phyloP scores from a whole-genome alignment of 2,329 filamentous ascomycete genomes.

The Epichloe sibirici region DNA sequence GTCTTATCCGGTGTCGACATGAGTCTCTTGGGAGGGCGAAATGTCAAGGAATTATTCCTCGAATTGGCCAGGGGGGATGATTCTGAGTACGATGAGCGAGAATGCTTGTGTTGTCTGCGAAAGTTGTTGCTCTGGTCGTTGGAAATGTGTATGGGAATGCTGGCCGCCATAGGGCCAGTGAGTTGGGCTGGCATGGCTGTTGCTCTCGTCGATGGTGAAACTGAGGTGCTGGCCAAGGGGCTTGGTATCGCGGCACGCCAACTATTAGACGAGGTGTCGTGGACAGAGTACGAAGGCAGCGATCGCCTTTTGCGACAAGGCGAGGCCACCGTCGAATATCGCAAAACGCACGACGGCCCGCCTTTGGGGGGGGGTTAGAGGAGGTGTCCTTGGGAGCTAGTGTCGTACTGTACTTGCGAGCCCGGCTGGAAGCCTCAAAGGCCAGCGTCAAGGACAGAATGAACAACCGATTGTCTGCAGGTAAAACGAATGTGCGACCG shows the following conservation, averaged over 20 bases:
- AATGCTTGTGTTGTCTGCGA: constrained; percentile 44
- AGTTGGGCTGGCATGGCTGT: constrained; percentile 27
- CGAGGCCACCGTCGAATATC: constrained; percentile 15
- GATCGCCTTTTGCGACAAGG: constrained; percentile 11
- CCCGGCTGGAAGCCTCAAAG: not conserved
- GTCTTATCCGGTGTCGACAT: constrained; percentile 58
- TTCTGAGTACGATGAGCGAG: constrained; percentile 49
- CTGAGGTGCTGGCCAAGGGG: not conserved
- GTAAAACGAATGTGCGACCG: constrained; percentile 23
- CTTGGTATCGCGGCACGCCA: not conserved
- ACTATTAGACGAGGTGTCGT: not conserved
- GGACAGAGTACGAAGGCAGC: not conserved
- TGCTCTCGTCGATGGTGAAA: not conserved
- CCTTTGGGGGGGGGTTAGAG: constrained; percentile 6
- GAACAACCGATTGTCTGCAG: constrained; percentile 16
- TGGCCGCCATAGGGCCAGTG: constrained; percentile 25
- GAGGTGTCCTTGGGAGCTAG: constrained; percentile 5
- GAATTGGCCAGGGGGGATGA: constrained; percentile 41
- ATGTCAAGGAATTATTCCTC: constrained; percentile 48
- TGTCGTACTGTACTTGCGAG: constrained; percentile 4
- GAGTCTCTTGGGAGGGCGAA: constrained; percentile 46
- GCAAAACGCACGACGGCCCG: constrained; percentile 10
- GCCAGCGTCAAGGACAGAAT: constrained; percentile 1
- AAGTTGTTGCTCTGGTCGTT: constrained; percentile 23
- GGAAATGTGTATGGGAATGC: constrained; percentile 25